Base-by-base conservation (phyloP, 2,329 filamentous ascomycete genomes). In the Fusarium austroafricanum region DNA sequence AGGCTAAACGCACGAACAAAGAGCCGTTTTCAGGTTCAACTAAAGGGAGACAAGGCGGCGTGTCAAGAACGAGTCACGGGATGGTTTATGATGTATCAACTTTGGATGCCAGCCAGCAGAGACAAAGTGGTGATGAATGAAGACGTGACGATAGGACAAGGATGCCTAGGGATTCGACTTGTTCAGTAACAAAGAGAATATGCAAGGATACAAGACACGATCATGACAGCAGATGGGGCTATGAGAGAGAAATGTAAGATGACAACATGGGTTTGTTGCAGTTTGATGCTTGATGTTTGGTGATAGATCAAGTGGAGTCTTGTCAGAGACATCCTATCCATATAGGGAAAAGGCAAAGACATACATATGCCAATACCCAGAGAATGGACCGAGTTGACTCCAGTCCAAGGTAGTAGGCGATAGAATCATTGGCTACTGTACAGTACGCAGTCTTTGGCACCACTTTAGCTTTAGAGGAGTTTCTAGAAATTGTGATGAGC, bases 81-180 rank as follows among this genome's bases (percentile, higher is more conserved):
- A 45, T 47, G 40, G 23, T 35, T 57, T 61, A 38, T 71, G 68
- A 71, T 58, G 33, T 62, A 68, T 71, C 68, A 70, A 59, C 45
- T 71, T 60, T 44, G 12, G n/a, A 29, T 45, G 37, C 40, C 42
- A 43, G 33, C 31, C 31, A 59, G 33, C 55, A 23, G 12, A 20
- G 26, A 26, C 26, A 26, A 31, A 31, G 29, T 31, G 29, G 29
- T 31, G 29, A 10, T 31, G 29, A 31, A 31, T 14, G 29, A 31
- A 21, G 49, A 45, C 18, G n/a, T 20, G 14, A 58, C 40, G 15
- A 12, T 20, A 9, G 21, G 14, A 33, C 11, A 6, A 18, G 23
- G 20, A 15, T 40, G 51, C 10, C 18, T n/a, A n/a, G 18, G 23
- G 26, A 42, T 9, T 14, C 11, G 10, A 10, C 10, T 10, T 42